Percentiles rank a stretch among this genome's conserved stretches.
phyloP scores from a whole-genome alignment of 140 eudicot genomes.

The Bidens hawaiensis region DNA sequence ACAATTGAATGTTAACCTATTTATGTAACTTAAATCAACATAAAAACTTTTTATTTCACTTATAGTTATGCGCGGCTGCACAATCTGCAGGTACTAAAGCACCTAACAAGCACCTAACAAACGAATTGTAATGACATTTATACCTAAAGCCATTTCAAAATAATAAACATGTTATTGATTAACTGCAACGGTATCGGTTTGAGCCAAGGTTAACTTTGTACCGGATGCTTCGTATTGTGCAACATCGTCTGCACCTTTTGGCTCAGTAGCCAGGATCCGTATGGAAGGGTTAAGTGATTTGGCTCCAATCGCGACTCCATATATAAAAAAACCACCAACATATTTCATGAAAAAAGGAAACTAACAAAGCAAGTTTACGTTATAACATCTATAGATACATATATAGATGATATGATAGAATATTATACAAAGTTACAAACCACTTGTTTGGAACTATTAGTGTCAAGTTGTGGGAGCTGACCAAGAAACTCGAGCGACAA shows the following conservation, averaged over 20 bases:
- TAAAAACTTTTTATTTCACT: too few species aligned
- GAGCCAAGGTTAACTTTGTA: conserved; percentile 54
- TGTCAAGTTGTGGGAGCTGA: conserved; percentile 77
- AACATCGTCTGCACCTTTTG: conserved; percentile 92
- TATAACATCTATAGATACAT: too few species aligned
- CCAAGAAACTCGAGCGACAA: conserved; percentile 84
- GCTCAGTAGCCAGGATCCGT: conserved; percentile 88
- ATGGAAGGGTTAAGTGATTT: conserved; percentile 82
- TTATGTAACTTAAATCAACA: too few species aligned
- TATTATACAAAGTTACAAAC: conserved; percentile 45
- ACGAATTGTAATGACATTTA: too few species aligned
- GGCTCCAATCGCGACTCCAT: conserved; percentile 91
- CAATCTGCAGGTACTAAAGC: too few species aligned
- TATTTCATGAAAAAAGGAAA: conserved; percentile 14
- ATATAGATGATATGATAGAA: not conserved
- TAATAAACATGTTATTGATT: too few species aligned
- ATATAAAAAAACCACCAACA: conserved; percentile 91
- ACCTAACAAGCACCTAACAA: too few species aligned
- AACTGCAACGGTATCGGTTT: conserved; percentile 88
- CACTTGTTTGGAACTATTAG: conserved; percentile 95
- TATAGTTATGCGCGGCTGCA: too few species aligned
- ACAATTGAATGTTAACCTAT: too few species aligned
- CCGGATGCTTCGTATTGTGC: conserved; percentile 87
- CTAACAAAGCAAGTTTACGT: conserved; percentile 9
- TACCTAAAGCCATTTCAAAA: too few species aligned